phyloP scores from a whole-genome alignment of 2,329 filamentous ascomycete species.

The Pseudonectria buxi region DNA sequence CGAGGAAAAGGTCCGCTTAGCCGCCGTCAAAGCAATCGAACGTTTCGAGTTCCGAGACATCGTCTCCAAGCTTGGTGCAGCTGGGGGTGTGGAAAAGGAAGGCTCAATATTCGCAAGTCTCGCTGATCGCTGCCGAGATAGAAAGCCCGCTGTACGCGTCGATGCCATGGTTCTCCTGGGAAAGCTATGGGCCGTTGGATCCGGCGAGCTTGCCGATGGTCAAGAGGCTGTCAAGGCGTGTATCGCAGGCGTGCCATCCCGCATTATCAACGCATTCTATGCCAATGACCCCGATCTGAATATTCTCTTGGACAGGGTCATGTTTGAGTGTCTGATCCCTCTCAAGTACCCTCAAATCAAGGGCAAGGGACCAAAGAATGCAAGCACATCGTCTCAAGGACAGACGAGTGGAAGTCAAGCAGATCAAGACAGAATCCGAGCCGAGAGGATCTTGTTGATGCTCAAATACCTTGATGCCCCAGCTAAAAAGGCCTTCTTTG shows the following conservation, averaged over 20 bases:
- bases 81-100: constrained; percentile 66
- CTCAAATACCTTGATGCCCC: constrained; percentile 70
- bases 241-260: constrained; percentile 75
- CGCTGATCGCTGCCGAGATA: constrained; percentile 83
- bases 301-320: constrained; percentile 71
- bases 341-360: constrained; percentile 71
- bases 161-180: constrained; percentile 81
- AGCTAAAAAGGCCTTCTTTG: constrained; percentile 82
- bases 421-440: constrained; percentile 70
- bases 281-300: constrained; percentile 85
- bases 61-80: constrained; percentile 70
- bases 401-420: constrained; percentile 38
- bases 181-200: constrained; percentile 88
- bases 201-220: constrained; percentile 76
- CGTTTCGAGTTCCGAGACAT: constrained; percentile 75
- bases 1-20: constrained; percentile 85
- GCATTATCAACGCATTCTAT: constrained; percentile 82
- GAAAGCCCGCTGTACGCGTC: constrained; percentile 70
- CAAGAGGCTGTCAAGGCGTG: constrained; percentile 69
- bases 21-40: constrained; percentile 79
- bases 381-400: constrained; percentile 48
- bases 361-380: constrained; percentile 53
- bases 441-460: constrained; percentile 76
- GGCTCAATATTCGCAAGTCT: constrained; percentile 76
- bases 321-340: constrained; percentile 85